Base-by-base conservation (phyloP, 768 basidiomycete species). In the Boletus sp. region DNA sequence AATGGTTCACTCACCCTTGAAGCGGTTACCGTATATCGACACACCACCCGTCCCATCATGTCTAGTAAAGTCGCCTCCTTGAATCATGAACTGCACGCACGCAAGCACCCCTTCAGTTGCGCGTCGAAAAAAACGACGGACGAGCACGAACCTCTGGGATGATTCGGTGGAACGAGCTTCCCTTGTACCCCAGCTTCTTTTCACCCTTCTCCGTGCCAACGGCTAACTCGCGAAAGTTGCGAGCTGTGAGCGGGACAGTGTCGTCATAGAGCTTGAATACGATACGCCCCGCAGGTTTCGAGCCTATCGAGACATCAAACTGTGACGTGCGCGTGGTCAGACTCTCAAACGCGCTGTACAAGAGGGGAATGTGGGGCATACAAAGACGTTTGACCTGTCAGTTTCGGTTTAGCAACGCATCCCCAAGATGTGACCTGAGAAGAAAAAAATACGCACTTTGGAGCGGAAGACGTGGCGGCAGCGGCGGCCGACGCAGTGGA, bases 261-360 rank as follows among this genome's bases (percentile, higher is more conserved):
- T 86, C 81, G 71, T 93, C 90, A 72, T 80, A 92, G 40, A 95
- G 81, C 71, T 88, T 84, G 82, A 95, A 91, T 27, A 85, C 78
- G 60, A 95, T 82, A 42, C 87, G 83, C 23, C 89, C 90, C 1
- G 80, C 74, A 4, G 83, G 80, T 44, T 77, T 66, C 15, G 72
- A 70, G 69, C 82, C 78, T 68, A 93, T 86, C 2, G 77, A 71
- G 54, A 89, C 65, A 51, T 88, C 81, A 58, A 88, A 88, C 87
- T 87, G 50, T 19, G 13, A 39, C n/a, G 10, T 21, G 30, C 14
- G 9, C 10, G 43, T 11, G 43, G 48, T 53, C 32, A 50, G 43
- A 35, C n/a, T 25, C n/a, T 32, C 34, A 21, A 37, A 44, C 29
- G 15, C 14, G 15, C n/a, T n/a, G 37, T n/a, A 33, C 10, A 27